Conservation (phyloP, 192 early-diverging fungal species). For the Mortierella claussenii region DNA sequence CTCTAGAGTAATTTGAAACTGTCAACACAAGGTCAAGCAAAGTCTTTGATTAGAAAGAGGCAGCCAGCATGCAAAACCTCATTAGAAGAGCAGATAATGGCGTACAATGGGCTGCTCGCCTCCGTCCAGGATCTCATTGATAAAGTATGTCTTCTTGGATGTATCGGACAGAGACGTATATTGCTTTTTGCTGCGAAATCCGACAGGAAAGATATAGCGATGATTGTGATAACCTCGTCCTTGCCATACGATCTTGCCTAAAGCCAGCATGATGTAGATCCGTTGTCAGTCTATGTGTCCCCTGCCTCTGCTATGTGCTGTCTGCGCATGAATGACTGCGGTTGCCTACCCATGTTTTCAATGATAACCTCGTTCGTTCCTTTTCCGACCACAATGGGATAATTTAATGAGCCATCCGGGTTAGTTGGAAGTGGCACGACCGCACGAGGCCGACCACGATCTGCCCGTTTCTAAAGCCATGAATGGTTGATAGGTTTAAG, state of each 20-base stretch:
- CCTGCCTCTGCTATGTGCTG: too few relatives aligned
- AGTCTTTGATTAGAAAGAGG: neutral
- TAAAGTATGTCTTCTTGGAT: constrained; percentile 64
- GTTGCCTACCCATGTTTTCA: constrained; percentile 60
- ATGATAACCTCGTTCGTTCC: constrained; percentile 71
- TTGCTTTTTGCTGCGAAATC: constrained; percentile 71
- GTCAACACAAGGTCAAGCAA: neutral
- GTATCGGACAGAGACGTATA: constrained; percentile 67
- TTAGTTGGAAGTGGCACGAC: constrained; percentile 65
- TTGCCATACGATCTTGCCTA: constrained; percentile 64
- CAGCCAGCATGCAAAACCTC: neutral
- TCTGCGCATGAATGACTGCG: too few relatives aligned
- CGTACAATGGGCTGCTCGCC: constrained; percentile 65
- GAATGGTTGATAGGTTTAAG: neutral
- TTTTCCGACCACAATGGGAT: constrained; percentile 68
- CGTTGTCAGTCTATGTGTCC: too few relatives aligned
- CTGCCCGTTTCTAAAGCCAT: constrained; percentile 59
- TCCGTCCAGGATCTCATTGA: constrained; percentile 75
- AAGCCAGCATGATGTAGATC: too few relatives aligned
- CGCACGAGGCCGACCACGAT: constrained; percentile 66
- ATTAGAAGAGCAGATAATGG: neutral
- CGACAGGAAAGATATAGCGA: constrained; percentile 77
- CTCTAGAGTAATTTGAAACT: constrained; percentile 76
- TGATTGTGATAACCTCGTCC: constrained; percentile 73
- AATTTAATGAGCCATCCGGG: constrained; percentile 59